Conservation (phyloP, 306 rosid species). For the Lablab purpureus region DNA sequence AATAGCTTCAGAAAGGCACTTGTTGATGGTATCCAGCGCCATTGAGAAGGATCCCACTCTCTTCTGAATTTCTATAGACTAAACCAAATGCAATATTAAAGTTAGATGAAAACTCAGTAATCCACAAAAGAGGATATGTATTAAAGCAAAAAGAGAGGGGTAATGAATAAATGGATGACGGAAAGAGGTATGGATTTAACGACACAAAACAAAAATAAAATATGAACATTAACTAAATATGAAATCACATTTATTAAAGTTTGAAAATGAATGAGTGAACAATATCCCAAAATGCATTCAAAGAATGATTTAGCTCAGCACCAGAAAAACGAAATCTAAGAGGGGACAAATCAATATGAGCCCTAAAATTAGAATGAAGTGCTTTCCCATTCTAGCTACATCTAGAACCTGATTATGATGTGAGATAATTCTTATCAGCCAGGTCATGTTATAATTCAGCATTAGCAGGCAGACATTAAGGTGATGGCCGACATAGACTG, state of each 20-base stretch:
- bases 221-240: slow-evolving; percentile 1
- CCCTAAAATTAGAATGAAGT: not conserved
- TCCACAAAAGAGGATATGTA: not conserved
- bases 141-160: not conserved
- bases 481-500: not conserved
- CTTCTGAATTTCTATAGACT: slow-evolving; percentile 96
- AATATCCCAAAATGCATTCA: slow-evolving; percentile 24
- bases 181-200: not conserved
- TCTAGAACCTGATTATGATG: slow-evolving; percentile 29
- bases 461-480: not conserved
- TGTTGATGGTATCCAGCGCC: slow-evolving; percentile 93
- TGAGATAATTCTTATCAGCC: slow-evolving; percentile 19
- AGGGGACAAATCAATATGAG: slow-evolving; percentile 21
- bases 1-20: slow-evolving; percentile 94
- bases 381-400: slow-evolving; percentile 33
- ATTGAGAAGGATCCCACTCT: slow-evolving; percentile 92
- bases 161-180: not conserved
- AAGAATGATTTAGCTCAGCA: slow-evolving; percentile 14
- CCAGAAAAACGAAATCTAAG: slow-evolving; percentile 26
- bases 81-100: slow-evolving; percentile 39
- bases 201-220: slow-evolving; percentile 20
- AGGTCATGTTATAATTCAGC: slow-evolving; percentile 24
- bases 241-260: not conserved
- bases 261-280: slow-evolving; percentile 1
- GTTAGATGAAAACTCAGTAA: slow-evolving; percentile 29